Percentiles rank a stretch among this genome's conserved stretches.
Evolutionary conservation across 805 yeast genomes (phyloP).

Genomic region (Candida khao-thaluensis): DNA sequence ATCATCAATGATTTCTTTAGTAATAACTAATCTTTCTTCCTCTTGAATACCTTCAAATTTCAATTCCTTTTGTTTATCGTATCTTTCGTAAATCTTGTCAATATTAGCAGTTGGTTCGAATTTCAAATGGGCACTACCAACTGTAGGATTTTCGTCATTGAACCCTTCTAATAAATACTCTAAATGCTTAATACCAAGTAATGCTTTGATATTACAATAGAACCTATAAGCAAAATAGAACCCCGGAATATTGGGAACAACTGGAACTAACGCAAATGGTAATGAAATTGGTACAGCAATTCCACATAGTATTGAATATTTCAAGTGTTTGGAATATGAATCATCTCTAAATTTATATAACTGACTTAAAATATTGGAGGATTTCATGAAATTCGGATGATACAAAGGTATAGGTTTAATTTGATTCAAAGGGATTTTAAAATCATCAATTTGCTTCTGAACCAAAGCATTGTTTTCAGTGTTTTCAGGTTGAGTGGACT

Average conservation of each 20-base stretch:
- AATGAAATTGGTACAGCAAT: slow-evolving; percentile 71
- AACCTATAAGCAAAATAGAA: slow-evolving; percentile 78
- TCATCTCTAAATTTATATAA: slow-evolving; percentile 41
- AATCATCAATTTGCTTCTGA: slow-evolving; percentile 26
- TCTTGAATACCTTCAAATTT: slow-evolving; percentile 16
- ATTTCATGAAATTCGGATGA: slow-evolving; percentile 36
- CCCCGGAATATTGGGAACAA: slow-evolving; percentile 92
- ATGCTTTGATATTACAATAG: slow-evolving; percentile 82
- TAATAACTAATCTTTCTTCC: slow-evolving; percentile 42
- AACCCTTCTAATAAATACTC: slow-evolving; percentile 46
- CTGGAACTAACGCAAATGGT: slow-evolving; percentile 78
- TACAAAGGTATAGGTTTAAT: slow-evolving; percentile 41
- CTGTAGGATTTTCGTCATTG: slow-evolving; percentile 6
- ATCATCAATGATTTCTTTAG: slow-evolving; percentile 44
- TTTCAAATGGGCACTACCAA: slow-evolving; percentile 23
- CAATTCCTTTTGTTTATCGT: slow-evolving; percentile 7
- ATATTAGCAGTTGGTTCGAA: slow-evolving; percentile 17
- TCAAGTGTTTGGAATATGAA: slow-evolving; percentile 54
- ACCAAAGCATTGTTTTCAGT: slow-evolving; percentile 13
- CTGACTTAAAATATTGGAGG: slow-evolving; percentile 34
- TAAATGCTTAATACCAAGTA: slow-evolving; percentile 70
- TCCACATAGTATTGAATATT: slow-evolving; percentile 52
- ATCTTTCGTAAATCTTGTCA: slow-evolving; percentile 19
- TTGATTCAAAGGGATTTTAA: slow-evolving; percentile 27
- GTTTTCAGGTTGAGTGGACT: neutral